A percentile compares a stretch with the other conserved stretches of the same genome.
phyloP scores from a whole-genome alignment of 176 grass and related monocot species.

The Phoenix dactylifera region DNA sequence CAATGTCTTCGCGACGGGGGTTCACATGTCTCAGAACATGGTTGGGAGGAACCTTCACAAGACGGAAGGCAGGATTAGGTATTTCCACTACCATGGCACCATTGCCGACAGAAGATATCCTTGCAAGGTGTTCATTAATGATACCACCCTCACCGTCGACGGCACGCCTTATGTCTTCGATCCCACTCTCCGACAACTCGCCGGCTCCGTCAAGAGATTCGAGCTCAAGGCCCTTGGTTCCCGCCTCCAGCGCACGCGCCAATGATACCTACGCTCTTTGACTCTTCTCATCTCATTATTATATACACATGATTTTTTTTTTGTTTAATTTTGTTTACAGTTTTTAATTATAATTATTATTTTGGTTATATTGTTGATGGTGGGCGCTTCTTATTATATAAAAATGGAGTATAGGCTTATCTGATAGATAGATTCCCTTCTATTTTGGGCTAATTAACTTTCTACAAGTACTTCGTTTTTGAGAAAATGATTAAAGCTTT shows the following conservation, averaged over 20 bases:
- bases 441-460: too few relatives aligned
- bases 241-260: conserved; percentile 26
- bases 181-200: conserved; percentile 39
- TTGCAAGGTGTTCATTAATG: conserved; percentile 34
- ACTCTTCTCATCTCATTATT: too few relatives aligned
- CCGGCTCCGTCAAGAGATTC: conserved; percentile 41
- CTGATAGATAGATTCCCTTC: too few relatives aligned
- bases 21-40: conserved; percentile 81
- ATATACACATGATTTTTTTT: too few relatives aligned
- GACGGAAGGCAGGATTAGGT: conserved; percentile 69
- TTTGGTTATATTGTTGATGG: too few relatives aligned
- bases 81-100: conserved; percentile 83
- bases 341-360: too few relatives aligned
- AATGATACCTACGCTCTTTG: not conserved
- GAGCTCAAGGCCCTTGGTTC: conserved; percentile 43
- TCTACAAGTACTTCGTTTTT: too few relatives aligned
- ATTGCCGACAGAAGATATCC: conserved; percentile 53
- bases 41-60: conserved; percentile 47
- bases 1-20: conserved; percentile 58
- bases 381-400: too few relatives aligned
- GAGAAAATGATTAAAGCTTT: too few relatives aligned
- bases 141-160: conserved; percentile 34
- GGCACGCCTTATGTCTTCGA: conserved; percentile 57
- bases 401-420: too few relatives aligned
- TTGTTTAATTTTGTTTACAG: too few relatives aligned